Evolutionary conservation across 768 basidiomycete genomes (phyloP), one percentile per base, ranked within the genome.

Genomic region (Auricularia sp.): DNA sequence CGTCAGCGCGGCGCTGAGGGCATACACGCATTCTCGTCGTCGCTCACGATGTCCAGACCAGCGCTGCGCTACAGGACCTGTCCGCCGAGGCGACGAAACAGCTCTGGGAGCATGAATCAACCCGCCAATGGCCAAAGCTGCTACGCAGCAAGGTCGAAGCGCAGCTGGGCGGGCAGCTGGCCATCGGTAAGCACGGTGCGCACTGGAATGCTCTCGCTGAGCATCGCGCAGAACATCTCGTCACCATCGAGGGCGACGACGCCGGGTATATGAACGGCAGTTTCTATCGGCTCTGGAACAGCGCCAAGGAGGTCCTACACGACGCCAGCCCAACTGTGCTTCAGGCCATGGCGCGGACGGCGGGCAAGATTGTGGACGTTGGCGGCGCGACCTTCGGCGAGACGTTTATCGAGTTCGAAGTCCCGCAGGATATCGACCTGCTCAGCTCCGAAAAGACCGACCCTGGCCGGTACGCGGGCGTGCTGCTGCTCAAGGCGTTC

Each of bases 291-390:
- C 87, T 95, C 73, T 92, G 88, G 78, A 91, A 92, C 75, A 96
- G 97, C 77, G 88, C 97, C 75, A 93, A 94, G 72, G 86, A 90
- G 51, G 83, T 96, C 21, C 82, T 97, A 21, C 93, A 92, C 3
- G 91, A 91, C 71, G 83, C 87, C 62, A 96, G 98, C 73, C 84
- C 93, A 70, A 89, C 90, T 73, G 86, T 99, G 72, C 98, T 98
- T 95, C 82, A 94, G 39, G 85, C 89, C 8, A 93, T 93, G 1
- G 93, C 94, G 21, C 91, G 93, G 74, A 93, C 91, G 0, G 82
- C 94, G 35, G 93, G 93, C 0, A 83, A 86, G 70, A 95, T 96
- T 71, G 90, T 90, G 36, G 83, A 87, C 65, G 87, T 92, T 34
- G 91, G 91, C 23, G 91, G 91, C 2, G 82, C 84, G 0, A 86